A percentile compares a stretch with the other conserved stretches of the same genome.
Conservation (phyloP, 2,329 filamentous ascomycete species). For the Xylariaceae sp. region DNA sequence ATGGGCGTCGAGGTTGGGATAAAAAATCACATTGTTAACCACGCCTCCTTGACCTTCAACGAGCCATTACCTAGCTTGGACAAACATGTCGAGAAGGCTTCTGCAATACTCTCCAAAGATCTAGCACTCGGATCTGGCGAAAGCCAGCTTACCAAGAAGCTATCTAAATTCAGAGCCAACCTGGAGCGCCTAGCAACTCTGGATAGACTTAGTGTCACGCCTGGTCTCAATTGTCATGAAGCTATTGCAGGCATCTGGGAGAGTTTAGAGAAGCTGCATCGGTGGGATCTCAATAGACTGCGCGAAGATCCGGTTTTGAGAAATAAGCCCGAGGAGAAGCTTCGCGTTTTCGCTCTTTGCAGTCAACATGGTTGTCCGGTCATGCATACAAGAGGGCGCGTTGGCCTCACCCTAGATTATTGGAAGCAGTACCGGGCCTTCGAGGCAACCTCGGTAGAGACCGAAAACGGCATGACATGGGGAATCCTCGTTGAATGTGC, state of each 20-base stretch:
- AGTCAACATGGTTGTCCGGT: slow-evolving; percentile 71
- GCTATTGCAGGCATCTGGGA: slow-evolving; percentile 76
- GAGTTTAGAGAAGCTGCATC: slow-evolving; percentile 71
- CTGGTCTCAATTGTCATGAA: slow-evolving; percentile 76
- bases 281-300: slow-evolving; percentile 69
- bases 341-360: slow-evolving; percentile 68
- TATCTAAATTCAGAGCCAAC: slow-evolving; percentile 74
- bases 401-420: slow-evolving; percentile 78
- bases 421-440: slow-evolving; percentile 70
- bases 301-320: slow-evolving; percentile 54
- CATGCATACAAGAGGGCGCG: slow-evolving; percentile 70
- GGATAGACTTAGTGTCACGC: slow-evolving; percentile 73
- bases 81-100: slow-evolving; percentile 66
- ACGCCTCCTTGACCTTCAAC: slow-evolving; percentile 67
- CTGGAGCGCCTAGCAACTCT: slow-evolving; percentile 71
- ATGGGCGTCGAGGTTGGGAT: slow-evolving; percentile 67
- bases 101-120: slow-evolving; percentile 69
- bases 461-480: slow-evolving; percentile 61
- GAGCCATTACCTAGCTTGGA: slow-evolving; percentile 63
- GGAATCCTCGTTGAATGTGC: slow-evolving; percentile 71
- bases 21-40: slow-evolving; percentile 65
- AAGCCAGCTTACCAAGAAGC: slow-evolving; percentile 70
- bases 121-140: slow-evolving; percentile 65
- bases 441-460: slow-evolving; percentile 43
- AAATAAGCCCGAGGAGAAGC: slow-evolving; percentile 54